Percentiles rank a stretch among this genome's conserved stretches.
Conservation (phyloP, 2,329 filamentous ascomycete species). For the Trichoderma sp. region DNA sequence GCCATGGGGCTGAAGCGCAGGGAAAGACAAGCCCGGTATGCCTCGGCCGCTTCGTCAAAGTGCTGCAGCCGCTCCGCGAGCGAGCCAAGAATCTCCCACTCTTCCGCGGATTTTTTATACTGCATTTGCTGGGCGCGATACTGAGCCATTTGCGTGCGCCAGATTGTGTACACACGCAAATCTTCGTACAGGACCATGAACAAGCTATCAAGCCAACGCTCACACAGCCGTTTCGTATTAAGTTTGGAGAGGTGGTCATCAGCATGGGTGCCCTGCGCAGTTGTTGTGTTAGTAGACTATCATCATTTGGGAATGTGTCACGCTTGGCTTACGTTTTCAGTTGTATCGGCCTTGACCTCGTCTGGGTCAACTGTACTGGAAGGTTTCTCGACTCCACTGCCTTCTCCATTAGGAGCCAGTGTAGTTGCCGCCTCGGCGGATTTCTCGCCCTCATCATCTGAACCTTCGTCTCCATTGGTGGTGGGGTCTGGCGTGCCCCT, state of each 20-base stretch:
- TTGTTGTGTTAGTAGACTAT: constrained; percentile 28
- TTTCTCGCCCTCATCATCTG: constrained; percentile 40
- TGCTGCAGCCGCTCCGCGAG: constrained; percentile 93
- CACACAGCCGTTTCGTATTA: constrained; percentile 95
- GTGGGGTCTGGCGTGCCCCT: constrained; percentile 67
- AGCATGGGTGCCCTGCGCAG: constrained; percentile 57
- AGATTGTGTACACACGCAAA: constrained; percentile 96
- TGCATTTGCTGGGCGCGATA: constrained; percentile 90
- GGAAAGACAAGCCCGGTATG: constrained; percentile 83
- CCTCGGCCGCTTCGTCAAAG: constrained; percentile 86
- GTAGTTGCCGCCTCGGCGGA: constrained; percentile 38
- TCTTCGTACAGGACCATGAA: constrained; percentile 99
- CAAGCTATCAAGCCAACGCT: constrained; percentile 95
- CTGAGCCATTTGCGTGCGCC: constrained; percentile 96
- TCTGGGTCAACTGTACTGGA: constrained; percentile 76
- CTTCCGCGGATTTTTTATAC: constrained; percentile 94
- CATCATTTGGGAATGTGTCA: neutral
- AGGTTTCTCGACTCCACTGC: constrained; percentile 68
- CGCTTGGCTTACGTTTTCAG: constrained; percentile 61
- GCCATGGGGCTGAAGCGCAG: constrained; percentile 94
- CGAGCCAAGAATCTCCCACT: constrained; percentile 97
- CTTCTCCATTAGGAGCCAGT: constrained; percentile 40
- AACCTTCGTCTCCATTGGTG: constrained; percentile 50
- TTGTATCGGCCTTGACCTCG: constrained; percentile 72
- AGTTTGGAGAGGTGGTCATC: constrained; percentile 83